Base-by-base conservation (phyloP, 257 asterid species). In the Phtheirospermum japonicum region DNA sequence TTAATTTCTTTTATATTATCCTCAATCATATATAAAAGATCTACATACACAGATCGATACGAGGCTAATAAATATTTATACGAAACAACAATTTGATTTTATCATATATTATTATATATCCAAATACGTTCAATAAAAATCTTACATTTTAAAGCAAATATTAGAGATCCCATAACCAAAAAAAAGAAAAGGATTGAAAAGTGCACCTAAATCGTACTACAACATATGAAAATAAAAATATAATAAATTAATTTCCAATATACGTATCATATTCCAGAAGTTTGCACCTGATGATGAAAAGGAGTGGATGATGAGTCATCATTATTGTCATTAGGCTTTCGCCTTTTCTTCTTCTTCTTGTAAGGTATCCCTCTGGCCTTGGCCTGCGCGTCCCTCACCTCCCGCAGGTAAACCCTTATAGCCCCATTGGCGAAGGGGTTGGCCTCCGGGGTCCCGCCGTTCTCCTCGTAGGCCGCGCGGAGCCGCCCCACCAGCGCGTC, bases 341-440 rank as follows among this genome's bases (percentile, higher is more conserved):
- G 85, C 75, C 72, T 86, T 78, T 80, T 86, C 73, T 89, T 89
- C 72, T 84, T 89, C 84, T 84, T 89, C 84, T 82, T 84, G 18
- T 86, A 89, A 0, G 90, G 90, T 39, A 89, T 89, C 14, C 96
- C 96, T 11, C 96, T 73, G 2, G 96, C 96, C 81, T 84, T 86
- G 2, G 95, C 84, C 50, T 86, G 97, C 7, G 86, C 77, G 17
- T 84, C 97, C 79, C 84, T 73, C 6, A 89, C 70, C 76, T 86
- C 97, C 2, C 97, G 72, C 0, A 89, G 79, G 56, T 72, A 84
- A 23, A 86, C 80, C 8, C 97, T 78, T 13, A 89, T 82, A 7
- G 95, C 89, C 7, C 94, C 88, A 10, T 80, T 78, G 0, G 94
- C 95, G 7, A 89, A 89, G 23, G 94, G 95, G 80, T 86, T 89